phyloP scores from a whole-genome alignment of 192 early-diverging fungal genomes.

The Umbelopsis sp. region DNA sequence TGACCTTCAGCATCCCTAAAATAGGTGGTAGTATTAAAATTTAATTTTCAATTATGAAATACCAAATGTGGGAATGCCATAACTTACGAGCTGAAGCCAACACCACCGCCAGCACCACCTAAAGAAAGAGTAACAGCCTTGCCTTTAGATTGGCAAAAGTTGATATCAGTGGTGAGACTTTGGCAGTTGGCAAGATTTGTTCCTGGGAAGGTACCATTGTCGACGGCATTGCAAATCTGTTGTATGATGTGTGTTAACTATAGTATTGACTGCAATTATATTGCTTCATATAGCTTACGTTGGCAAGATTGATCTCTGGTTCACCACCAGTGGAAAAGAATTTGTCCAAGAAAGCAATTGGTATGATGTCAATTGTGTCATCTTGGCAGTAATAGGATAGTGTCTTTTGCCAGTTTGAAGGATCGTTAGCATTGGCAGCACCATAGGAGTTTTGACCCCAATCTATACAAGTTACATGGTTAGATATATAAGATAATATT shows the following conservation, averaged over 20 bases:
- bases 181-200: constrained; percentile 59
- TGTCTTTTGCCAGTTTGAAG: constrained; percentile 27
- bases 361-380: constrained; percentile 56
- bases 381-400: constrained; percentile 61
- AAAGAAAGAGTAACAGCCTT: constrained; percentile 64
- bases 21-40: background rate
- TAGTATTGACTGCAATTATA: background rate
- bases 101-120: constrained; percentile 66
- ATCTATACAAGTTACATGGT: constrained; percentile 18
- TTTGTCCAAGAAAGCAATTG: constrained; percentile 58
- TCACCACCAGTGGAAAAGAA: constrained; percentile 47
- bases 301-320: constrained; percentile 60
- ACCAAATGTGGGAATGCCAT: background rate
- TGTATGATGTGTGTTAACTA: background rate
- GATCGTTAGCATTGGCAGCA: constrained; percentile 34
- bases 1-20: constrained; percentile 32
- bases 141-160: constrained; percentile 64
- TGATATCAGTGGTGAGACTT: constrained; percentile 59
- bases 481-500: background rate
- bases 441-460: constrained; percentile 48
- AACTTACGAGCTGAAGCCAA: constrained; percentile 48
- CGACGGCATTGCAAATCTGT: constrained; percentile 40
- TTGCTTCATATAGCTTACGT: constrained; percentile 20
- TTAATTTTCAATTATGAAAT: background rate
- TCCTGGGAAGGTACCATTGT: constrained; percentile 51